Evolutionary conservation across 345 rosid genomes (phyloP).

Genomic region (Trapa incisa): DNA sequence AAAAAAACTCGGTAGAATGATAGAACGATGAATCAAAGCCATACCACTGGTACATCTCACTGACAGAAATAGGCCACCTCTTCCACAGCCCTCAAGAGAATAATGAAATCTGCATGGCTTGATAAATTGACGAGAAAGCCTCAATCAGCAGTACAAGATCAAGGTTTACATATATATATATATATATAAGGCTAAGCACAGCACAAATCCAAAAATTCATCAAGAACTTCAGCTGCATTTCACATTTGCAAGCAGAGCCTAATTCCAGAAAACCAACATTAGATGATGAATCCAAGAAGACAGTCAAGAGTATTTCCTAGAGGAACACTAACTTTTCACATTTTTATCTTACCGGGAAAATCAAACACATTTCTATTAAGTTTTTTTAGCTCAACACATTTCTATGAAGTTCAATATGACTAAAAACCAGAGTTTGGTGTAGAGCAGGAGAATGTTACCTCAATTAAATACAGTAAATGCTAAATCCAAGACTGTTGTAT

Average conservation of each 20-base stretch:
- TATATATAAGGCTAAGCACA: not conserved
- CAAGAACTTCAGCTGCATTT: not conserved
- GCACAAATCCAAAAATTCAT: not conserved
- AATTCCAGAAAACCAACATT: not conserved
- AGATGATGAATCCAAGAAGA: not conserved
- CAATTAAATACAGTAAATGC: not conserved
- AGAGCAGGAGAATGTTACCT: slow-evolving; percentile 4
- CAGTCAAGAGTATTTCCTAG: not conserved
- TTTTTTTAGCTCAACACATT: too few species aligned
- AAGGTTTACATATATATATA: not conserved
- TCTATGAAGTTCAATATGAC: too few species aligned
- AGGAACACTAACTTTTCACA: not conserved
- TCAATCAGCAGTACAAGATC: not conserved
- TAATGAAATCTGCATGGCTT: not conserved
- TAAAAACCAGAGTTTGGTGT: not conserved
- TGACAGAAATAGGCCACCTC: not conserved
- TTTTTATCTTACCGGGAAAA: not conserved
- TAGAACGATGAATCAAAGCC: not conserved
- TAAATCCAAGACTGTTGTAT: not conserved
- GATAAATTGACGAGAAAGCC: not conserved
- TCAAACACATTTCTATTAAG: not conserved
- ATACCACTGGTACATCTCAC: not conserved
- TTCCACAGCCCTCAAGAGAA: not conserved
- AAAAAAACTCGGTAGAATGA: not conserved
- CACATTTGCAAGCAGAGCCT: not conserved